These are phyloP conservation scores for Stephania japonica DNA, from an alignment of 164 flowering plant species.

Conservation along the genomic window DNA sequence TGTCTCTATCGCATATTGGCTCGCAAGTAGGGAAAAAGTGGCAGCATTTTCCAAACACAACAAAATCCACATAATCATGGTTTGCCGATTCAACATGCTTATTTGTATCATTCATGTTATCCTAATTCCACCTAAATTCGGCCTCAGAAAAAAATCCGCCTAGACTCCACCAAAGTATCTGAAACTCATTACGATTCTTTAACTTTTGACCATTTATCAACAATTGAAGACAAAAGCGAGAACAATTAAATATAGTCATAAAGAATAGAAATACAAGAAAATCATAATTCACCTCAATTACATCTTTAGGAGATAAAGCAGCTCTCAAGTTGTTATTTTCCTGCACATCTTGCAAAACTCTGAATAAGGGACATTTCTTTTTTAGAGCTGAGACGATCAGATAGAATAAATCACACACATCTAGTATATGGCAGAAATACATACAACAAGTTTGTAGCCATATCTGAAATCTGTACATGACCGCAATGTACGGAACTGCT, in stretches of 20 bases:
- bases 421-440: constrained; percentile 10
- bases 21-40: neutral
- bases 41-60: neutral
- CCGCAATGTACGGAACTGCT: constrained; percentile 59
- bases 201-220: too few species aligned
- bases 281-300: constrained; percentile 62
- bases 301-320: constrained; percentile 68
- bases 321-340: constrained; percentile 68
- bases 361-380: too few species aligned
- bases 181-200: neutral
- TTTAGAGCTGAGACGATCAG: too few species aligned
- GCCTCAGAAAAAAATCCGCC: too few species aligned
- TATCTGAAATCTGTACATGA: constrained; percentile 71
- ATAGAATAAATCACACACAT: neutral
- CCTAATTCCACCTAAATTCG: neutral
- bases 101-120: too few species aligned
- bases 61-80: neutral
- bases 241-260: neutral
- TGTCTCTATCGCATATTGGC: neutral
- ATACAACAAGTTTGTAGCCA: constrained; percentile 93
- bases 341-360: constrained; percentile 33
- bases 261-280: neutral
- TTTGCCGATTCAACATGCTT: constrained; percentile 2
- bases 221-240: neutral
- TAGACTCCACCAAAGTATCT: neutral